Evolutionary conservation across 2,329 filamentous ascomycete species (phyloP).

Genomic region (Alternaria tenuissima): DNA sequence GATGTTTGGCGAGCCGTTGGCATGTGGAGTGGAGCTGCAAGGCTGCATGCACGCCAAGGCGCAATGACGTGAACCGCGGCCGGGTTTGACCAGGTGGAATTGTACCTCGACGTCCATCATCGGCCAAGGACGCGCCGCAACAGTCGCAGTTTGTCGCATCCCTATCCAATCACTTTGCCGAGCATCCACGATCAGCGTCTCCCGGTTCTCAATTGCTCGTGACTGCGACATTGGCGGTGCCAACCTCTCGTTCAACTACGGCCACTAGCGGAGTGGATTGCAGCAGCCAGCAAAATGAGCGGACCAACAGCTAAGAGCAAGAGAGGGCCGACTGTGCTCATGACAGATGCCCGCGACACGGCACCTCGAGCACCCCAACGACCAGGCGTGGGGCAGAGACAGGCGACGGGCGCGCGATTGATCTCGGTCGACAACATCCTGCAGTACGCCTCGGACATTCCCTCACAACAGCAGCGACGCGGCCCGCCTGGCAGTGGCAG

Average conservation of each 20-base stretch:
- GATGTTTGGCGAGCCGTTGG: slow-evolving; percentile 16
- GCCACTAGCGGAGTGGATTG: slow-evolving; percentile 17
- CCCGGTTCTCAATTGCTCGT: background rate
- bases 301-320: slow-evolving; percentile 48
- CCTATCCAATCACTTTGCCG: background rate
- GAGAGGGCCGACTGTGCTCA: slow-evolving; percentile 52
- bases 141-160: slow-evolving; percentile 1
- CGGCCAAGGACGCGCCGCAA: slow-evolving; percentile 7
- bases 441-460: slow-evolving; percentile 92
- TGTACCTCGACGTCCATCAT: slow-evolving; percentile 3
- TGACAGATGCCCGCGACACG: slow-evolving; percentile 66
- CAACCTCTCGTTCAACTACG: slow-evolving; percentile 8
- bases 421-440: slow-evolving; percentile 94
- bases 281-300: slow-evolving; percentile 37
- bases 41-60: slow-evolving; percentile 18
- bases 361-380: slow-evolving; percentile 36
- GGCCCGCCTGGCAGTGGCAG: slow-evolving; percentile 67
- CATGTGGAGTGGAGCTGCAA: slow-evolving; percentile 13
- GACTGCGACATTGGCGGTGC: background rate
- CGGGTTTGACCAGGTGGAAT: slow-evolving; percentile 18
- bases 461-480: slow-evolving; percentile 90
- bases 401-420: slow-evolving; percentile 61
- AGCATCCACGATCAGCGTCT: background rate
- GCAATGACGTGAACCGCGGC: slow-evolving; percentile 29
- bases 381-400: slow-evolving; percentile 42